Evolutionary conservation across 306 rosid genomes (phyloP), one percentile per base, ranked within the genome.

Genomic region (Citrullus mucosospermus): DNA sequence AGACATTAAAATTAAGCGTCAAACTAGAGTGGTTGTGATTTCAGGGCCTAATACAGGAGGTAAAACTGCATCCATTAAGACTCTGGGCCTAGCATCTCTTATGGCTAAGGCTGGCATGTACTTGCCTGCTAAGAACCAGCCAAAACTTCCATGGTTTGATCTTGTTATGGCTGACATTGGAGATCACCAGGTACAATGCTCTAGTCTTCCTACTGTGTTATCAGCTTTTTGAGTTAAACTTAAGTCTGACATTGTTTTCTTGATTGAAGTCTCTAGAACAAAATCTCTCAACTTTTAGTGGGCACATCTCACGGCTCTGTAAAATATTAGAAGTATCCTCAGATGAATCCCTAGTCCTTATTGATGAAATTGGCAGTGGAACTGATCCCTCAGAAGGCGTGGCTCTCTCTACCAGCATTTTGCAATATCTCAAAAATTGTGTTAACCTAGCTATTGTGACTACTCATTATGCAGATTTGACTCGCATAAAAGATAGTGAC

Each of bases 31-130:
- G 84, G 96, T 92, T 82, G 96, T 94, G 81, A 89, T 94, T 81
- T 94, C 98, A 58, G 98, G 98, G 57, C 97, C 98, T 83, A 94
- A 94, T 79, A 94, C 97, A 18, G 98, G 97, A 67, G 98, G 98
- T 20, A 94, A 94, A 91, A 94, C 97, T 79, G 97, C 98, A 82
- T 92, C 98, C 80, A 86, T 94, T 89, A 94, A 94, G 84, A 85
- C 93, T 46, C 79, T 94, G 86, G 98, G 98, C 80, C 82, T 94
- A 70, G 94, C 90, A 74, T 90, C 97, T 30, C 93, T 94, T 75
- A 94, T 94, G 97, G 91, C 95, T 54, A 94, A 94, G 86, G 97
- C 98, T 76, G 98, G 98, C 79, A 92, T 94, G 93, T 90, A 89
- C 82, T 83, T 94, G 78, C 97, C 98, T 72, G 95, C 98, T 70